Evolutionary conservation across 306 rosid species (phyloP), one percentile per base, ranked within the genome.

Genomic region (Dalbergia cochinchinensis): DNA sequence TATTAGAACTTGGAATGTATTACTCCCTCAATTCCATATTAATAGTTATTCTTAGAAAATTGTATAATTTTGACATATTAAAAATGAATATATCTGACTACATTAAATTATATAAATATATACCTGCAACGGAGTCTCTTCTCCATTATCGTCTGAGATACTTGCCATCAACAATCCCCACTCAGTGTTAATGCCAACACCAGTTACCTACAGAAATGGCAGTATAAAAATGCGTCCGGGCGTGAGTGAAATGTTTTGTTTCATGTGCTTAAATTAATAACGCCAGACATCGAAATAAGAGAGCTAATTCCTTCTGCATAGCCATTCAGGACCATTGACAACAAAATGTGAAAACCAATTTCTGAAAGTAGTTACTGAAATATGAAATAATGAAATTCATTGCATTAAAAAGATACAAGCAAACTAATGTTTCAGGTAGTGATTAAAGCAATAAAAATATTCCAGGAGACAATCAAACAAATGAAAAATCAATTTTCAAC

Each of bases 91-190:
- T 26, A 2, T 26, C 31, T 26, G 1, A 26, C 2, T 26, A 26
- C 31, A 26, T 26, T 26, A 26, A 3, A 26, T 26, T 26, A 26
- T 1, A 26, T 26, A 26, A 3, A 26, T 26, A 26, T 26, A 26
- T 26, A 95, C 99, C 99, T 95, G 99, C 77, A 95, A 87, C 7
- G 99, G 99, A 81, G 99, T 95, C 90, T 95, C 99, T 90, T 95
- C 97, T 54, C 98, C 99, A 1, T 83, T 95, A 78, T 95, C 99
- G 73, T 95, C 99, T 16, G 99, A 92, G 83, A 95, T 95, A 70
- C 99, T 95, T 63, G 99, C 98, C 99, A 95, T 95, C 92, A 95
- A 83, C 87, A 95, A 83, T 82, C 99, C 99, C 99, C 99, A 95
- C 86, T 95, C 99, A 53, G 99, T 95, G 75, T 95, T 95, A 82